A percentile compares a stretch with the other conserved stretches of the same genome.
phyloP scores from a whole-genome alignment of 2,329 filamentous ascomycete genomes.

The Metarhizium humberi region DNA sequence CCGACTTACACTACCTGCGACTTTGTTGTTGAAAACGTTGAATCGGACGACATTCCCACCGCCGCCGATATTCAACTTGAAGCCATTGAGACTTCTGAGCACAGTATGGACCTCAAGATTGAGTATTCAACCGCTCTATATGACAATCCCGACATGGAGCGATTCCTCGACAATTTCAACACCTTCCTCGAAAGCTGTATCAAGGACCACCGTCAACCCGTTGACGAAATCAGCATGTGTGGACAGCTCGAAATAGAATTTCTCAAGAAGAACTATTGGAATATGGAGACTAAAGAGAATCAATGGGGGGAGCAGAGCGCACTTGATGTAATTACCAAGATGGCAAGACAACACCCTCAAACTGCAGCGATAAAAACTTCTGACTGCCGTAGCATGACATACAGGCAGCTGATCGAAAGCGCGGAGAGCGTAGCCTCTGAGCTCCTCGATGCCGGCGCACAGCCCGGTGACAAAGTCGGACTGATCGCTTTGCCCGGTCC shows the following conservation, averaged over 20 bases:
- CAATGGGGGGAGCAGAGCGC: slow-evolving; percentile 13
- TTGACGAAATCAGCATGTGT: slow-evolving; percentile 14
- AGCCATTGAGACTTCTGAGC: slow-evolving; percentile 14
- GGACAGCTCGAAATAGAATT: slow-evolving; percentile 13
- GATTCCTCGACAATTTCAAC: slow-evolving; percentile 18
- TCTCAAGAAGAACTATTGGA: slow-evolving; percentile 11
- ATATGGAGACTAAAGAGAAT: slow-evolving; percentile 7
- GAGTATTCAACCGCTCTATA: slow-evolving; percentile 16
- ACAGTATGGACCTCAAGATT: slow-evolving; percentile 14
- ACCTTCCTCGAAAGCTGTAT: slow-evolving; percentile 16
- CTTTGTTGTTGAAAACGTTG: slow-evolving; percentile 13
- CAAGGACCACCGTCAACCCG: slow-evolving; percentile 16
- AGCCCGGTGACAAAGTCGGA: slow-evolving; percentile 11
- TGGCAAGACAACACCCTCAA: slow-evolving; percentile 14
- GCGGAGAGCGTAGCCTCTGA: slow-evolving; percentile 14
- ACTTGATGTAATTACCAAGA: slow-evolving; percentile 9
- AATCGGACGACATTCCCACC: slow-evolving; percentile 15
- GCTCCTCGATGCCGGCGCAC: slow-evolving; percentile 11
- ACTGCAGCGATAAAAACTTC: slow-evolving; percentile 15
- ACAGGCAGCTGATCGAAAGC: slow-evolving; percentile 13
- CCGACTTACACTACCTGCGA: slow-evolving; percentile 13
- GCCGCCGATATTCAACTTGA: slow-evolving; percentile 15
- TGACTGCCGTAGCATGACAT: slow-evolving; percentile 14
- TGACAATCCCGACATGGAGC: slow-evolving; percentile 12
- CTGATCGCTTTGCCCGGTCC: slow-evolving; percentile 13